A percentile compares a stretch with the other conserved stretches of the same genome.
phyloP scores from a whole-genome alignment of 441 rosid species.

The Erodium moschatum region DNA sequence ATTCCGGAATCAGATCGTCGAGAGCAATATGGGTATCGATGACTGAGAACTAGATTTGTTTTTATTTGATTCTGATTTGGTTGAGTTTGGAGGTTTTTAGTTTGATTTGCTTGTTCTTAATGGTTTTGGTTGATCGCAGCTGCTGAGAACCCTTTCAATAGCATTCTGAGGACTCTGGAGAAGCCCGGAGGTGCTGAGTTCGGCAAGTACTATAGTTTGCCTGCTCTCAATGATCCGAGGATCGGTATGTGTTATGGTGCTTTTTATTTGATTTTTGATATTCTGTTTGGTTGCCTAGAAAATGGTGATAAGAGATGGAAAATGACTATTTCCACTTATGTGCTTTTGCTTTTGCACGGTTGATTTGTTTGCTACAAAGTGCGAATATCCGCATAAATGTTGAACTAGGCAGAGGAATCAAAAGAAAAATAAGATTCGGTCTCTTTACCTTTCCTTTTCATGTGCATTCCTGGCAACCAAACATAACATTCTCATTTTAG shows the following conservation, averaged over 20 bases:
- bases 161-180: constrained; percentile 43
- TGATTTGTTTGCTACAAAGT: too few relatives aligned
- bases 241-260: constrained; percentile 37
- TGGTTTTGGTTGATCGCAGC: constrained; percentile 23
- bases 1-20: not conserved
- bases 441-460: not conserved
- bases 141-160: constrained; percentile 39
- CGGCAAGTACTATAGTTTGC: constrained; percentile 47
- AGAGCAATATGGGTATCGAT: constrained; percentile 4
- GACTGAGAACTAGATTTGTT: not conserved
- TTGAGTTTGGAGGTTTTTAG: not conserved
- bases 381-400: not conserved
- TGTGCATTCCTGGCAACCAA: not conserved
- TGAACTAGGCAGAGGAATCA: not conserved
- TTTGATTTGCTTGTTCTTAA: not conserved
- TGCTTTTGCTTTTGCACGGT: too few relatives aligned
- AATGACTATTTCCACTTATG: not conserved
- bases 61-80: not conserved
- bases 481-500: not conserved
- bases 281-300: constrained; percentile 17
- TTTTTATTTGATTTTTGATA: not conserved
- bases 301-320: constrained; percentile 8
- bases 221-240: constrained; percentile 54
- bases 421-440: not conserved
- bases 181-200: constrained; percentile 46